A percentile compares a stretch with the other conserved stretches of the same genome.
Evolutionary conservation across 352 stramenopile genomes (phyloP).

Genomic region (Globisporangium yorkense): DNA sequence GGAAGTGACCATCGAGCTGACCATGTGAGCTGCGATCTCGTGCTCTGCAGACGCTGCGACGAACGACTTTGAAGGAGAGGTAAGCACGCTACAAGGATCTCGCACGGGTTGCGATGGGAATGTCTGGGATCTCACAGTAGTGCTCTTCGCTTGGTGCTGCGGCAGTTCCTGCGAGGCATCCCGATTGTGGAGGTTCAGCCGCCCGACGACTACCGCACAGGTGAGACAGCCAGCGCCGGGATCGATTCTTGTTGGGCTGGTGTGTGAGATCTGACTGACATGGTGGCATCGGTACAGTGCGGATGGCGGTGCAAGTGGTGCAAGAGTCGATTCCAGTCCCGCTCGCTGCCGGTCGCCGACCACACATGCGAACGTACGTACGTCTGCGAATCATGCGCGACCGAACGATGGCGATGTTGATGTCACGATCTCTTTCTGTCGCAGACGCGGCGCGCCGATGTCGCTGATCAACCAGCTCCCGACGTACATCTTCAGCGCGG

Average conservation of each 20-base stretch:
- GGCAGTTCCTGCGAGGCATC: slow-evolving; percentile 17
- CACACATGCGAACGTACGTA: slow-evolving; percentile 22
- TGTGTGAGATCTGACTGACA: background rate
- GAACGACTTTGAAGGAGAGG: slow-evolving; percentile 51
- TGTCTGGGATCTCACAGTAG: background rate
- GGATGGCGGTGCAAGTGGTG: slow-evolving; percentile 32
- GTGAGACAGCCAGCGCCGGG: slow-evolving; percentile 14
- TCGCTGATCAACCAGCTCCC: slow-evolving; percentile 76
- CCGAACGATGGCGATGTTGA: background rate
- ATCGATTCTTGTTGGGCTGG: background rate
- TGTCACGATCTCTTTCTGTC: background rate
- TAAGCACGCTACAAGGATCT: slow-evolving; percentile 10
- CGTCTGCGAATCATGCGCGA: background rate
- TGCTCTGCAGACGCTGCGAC: slow-evolving; percentile 27
- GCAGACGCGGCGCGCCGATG: slow-evolving; percentile 52
- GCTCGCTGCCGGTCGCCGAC: slow-evolving; percentile 13
- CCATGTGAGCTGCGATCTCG: background rate
- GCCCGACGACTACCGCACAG: slow-evolving; percentile 25
- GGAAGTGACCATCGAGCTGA: background rate
- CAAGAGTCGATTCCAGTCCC: slow-evolving; percentile 22
- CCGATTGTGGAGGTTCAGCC: slow-evolving; percentile 27
- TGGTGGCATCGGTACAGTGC: slow-evolving; percentile 29
- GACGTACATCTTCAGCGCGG: slow-evolving; percentile 64
- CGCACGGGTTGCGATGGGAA: background rate
- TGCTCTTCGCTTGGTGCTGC: background rate